Evolutionary conservation across 257 asterid genomes (phyloP).

Genomic region (Petrea volubilis): DNA sequence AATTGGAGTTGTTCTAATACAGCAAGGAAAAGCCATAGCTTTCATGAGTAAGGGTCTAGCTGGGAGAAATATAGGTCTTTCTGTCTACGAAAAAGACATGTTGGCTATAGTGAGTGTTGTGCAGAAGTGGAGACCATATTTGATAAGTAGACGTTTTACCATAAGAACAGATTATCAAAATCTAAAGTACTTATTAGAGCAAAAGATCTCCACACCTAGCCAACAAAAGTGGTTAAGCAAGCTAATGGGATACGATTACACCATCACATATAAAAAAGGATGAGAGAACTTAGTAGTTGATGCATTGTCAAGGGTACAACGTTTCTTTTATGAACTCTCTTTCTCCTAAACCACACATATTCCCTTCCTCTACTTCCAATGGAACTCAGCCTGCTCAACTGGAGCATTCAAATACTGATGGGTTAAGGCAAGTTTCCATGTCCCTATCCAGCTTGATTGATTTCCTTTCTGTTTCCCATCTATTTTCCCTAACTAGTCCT

Average conservation of each 20-base stretch:
- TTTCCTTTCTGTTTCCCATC: too few relatives aligned
- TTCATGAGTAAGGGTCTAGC: background rate
- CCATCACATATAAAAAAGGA: background rate
- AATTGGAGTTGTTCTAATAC: background rate
- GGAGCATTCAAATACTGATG: too few relatives aligned
- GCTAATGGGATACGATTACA: background rate
- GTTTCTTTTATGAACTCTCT: too few relatives aligned
- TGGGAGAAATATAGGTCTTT: background rate
- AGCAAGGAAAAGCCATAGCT: background rate
- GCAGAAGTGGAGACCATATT: background rate
- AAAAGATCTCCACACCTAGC: background rate
- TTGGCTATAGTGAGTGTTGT: background rate
- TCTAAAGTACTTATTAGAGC: too few relatives aligned
- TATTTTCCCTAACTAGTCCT: too few relatives aligned
- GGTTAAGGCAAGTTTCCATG: too few relatives aligned
- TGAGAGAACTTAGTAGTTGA: too few relatives aligned
- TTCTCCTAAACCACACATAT: too few relatives aligned
- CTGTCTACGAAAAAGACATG: too few relatives aligned
- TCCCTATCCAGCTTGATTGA: background rate
- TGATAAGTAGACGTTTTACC: background rate
- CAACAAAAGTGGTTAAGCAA: background rate
- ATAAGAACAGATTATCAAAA: background rate
- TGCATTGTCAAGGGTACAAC: too few relatives aligned
- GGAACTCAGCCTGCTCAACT: too few relatives aligned
- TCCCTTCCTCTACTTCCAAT: too few relatives aligned